Evolutionary conservation across 2,329 filamentous ascomycete genomes (phyloP).

Genomic region (Curvularia sp.): DNA sequence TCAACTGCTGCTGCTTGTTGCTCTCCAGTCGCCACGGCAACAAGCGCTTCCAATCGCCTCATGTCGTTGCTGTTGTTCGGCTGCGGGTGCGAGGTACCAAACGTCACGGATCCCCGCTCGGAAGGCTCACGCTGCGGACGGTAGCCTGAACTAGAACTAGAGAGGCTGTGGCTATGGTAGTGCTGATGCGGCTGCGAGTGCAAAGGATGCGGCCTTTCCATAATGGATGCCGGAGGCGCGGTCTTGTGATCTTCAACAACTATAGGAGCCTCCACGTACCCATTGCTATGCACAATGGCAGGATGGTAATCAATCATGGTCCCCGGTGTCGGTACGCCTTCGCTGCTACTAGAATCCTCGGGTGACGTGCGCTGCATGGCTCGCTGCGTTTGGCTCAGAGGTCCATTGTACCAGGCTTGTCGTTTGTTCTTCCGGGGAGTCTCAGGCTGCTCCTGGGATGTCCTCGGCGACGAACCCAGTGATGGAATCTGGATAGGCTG

Average conservation of each 20-base stretch:
- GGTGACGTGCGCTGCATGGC: constrained; percentile 60
- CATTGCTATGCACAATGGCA: constrained; percentile 60
- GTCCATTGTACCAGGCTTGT: constrained; percentile 75
- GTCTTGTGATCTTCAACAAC: constrained; percentile 53
- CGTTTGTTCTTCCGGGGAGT: constrained; percentile 69
- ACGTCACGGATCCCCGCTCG: constrained; percentile 38
- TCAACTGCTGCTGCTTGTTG: constrained; percentile 46
- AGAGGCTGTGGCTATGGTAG: constrained; percentile 41
- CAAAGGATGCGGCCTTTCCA: constrained; percentile 47
- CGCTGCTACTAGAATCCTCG: constrained; percentile 63
- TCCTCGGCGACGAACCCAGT: constrained; percentile 46
- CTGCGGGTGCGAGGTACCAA: constrained; percentile 45
- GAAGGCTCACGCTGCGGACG: constrained; percentile 39
- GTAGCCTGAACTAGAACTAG: constrained; percentile 37
- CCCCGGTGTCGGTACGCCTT: constrained; percentile 61
- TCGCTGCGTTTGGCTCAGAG: constrained; percentile 43
- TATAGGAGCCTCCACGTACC: constrained; percentile 55
- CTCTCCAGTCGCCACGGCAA: constrained; percentile 70
- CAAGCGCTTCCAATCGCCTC: constrained; percentile 66
- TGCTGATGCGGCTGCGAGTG: constrained; percentile 38
- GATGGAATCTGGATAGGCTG: constrained; percentile 38
- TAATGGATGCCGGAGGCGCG: constrained; percentile 39
- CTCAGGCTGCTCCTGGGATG: constrained; percentile 51
- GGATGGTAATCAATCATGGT: constrained; percentile 60
- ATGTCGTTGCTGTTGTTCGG: constrained; percentile 55